Conservation (phyloP, 129 eudicot genomes). For the Lonicera japonica region DNA sequence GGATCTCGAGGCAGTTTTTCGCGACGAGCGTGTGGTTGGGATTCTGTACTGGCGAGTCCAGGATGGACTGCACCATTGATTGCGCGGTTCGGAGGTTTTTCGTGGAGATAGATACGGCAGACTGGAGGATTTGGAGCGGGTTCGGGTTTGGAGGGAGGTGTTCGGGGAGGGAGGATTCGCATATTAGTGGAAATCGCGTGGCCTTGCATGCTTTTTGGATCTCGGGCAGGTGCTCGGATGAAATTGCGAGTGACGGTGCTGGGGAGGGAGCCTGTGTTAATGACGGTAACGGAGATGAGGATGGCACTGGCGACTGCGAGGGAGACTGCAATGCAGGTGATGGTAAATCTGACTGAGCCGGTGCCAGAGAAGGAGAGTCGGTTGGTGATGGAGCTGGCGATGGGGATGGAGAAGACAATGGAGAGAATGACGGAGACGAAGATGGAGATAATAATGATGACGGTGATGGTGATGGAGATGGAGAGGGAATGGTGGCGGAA, state of each 20-base stretch:
- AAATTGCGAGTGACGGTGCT: not conserved
- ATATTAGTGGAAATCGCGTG: conserved; percentile 33
- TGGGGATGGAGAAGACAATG: conserved; percentile 9
- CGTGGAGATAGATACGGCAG: conserved; percentile 24
- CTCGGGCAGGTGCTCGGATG: not conserved
- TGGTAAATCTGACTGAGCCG: no score
- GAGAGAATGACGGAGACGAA: no score
- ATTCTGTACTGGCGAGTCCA: conserved; percentile 16
- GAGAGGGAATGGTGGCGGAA: no score
- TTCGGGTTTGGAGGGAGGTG: conserved; percentile 18
- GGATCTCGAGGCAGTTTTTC: conserved; percentile 17
- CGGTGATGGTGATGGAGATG: no score
- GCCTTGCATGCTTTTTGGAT: conserved; percentile 46
- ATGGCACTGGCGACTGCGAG: not conserved
- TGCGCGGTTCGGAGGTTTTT: conserved; percentile 17
- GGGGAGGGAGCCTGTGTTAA: conserved; percentile 11
- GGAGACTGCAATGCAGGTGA: conserved; percentile 4
- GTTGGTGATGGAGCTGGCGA: conserved; percentile 13
- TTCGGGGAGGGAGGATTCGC: conserved; percentile 16
- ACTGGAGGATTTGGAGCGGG: conserved; percentile 16
- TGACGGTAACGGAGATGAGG: not conserved
- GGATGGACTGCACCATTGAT: conserved; percentile 17
- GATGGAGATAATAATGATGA: no score
- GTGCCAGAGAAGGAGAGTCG: not conserved
- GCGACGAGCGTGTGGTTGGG: conserved; percentile 31